Evolutionary conservation across 2,329 filamentous ascomycete species (phyloP).

Genomic region (Aspergillus caelatus): DNA sequence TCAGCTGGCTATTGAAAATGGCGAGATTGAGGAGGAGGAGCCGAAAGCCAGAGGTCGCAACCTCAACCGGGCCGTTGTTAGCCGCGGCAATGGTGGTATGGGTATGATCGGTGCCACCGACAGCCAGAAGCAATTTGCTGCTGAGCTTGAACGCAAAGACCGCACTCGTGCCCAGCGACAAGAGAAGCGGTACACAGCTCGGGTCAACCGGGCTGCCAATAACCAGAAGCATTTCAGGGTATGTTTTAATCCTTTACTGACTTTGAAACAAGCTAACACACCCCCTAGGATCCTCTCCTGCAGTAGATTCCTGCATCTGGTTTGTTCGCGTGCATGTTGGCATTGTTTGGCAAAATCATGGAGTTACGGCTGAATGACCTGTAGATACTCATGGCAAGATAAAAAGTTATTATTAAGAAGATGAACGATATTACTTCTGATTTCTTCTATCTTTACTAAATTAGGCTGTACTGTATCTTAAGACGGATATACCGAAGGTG

Average conservation of each 20-base stretch:
- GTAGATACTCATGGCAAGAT: conserved; percentile 10
- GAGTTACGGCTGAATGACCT: conserved; percentile 11
- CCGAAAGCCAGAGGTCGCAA: conserved; percentile 41
- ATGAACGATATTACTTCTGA: background rate
- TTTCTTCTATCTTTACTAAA: background rate
- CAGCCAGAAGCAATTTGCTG: conserved; percentile 71
- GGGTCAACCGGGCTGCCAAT: conserved; percentile 74
- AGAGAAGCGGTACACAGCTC: conserved; percentile 66
- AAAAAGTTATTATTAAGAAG: conserved; percentile 2
- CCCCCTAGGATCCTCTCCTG: conserved; percentile 53
- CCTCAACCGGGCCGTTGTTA: conserved; percentile 59
- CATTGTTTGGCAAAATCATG: background rate
- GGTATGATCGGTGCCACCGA: conserved; percentile 79
- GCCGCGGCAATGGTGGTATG: conserved; percentile 70
- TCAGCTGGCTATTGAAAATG: conserved; percentile 58
- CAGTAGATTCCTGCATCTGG: conserved; percentile 43
- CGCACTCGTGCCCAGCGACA: conserved; percentile 66
- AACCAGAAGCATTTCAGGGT: conserved; percentile 74
- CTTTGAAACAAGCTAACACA: conserved; percentile 20
- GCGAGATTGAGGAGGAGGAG: conserved; percentile 52
- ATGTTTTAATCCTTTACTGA: conserved; percentile 34
- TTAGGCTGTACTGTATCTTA: background rate
- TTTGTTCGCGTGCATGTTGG: background rate
- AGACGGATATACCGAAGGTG: background rate
- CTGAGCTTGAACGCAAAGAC: conserved; percentile 68